A percentile compares a stretch with the other conserved stretches of the same genome.
These are phyloP conservation scores for Lobosporangium transversale DNA, from an alignment of 192 early-diverging fungal species.

Conservation along the genomic window DNA sequence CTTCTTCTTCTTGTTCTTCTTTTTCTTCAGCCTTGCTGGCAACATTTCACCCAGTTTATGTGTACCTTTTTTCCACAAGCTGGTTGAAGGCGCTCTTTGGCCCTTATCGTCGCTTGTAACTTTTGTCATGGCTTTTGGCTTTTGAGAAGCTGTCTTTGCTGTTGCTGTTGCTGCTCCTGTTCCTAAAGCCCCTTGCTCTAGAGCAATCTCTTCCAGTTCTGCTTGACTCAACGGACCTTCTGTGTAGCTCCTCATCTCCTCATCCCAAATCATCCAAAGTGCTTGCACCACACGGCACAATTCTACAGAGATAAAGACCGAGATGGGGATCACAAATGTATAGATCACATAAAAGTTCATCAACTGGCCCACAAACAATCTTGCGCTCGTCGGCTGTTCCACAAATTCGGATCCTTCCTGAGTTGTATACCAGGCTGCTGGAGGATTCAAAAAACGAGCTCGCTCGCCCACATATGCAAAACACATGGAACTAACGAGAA, in stretches of 20 bases:
- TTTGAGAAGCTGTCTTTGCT: conserved; percentile 11
- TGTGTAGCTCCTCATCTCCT: conserved; percentile 60
- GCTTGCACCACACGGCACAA: conserved; percentile 73
- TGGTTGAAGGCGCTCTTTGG: conserved; percentile 2
- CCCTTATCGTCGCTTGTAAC: conserved; percentile 13
- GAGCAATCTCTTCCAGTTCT: conserved; percentile 41
- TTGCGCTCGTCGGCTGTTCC: background rate
- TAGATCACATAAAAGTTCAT: conserved; percentile 65
- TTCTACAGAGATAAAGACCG: conserved; percentile 79
- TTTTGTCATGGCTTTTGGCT: conserved; percentile 9
- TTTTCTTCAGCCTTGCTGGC: too few species aligned
- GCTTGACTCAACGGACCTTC: conserved; percentile 46
- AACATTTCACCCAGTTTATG: background rate
- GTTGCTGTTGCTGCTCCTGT: background rate
- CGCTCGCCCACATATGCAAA: conserved; percentile 39
- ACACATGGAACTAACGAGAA: conserved; percentile 59
- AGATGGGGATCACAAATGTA: conserved; percentile 80
- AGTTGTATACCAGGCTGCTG: conserved; percentile 38
- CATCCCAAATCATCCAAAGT: conserved; percentile 71
- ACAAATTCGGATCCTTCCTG: conserved; percentile 19
- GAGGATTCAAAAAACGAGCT: conserved; percentile 21
- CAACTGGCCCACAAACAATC: conserved; percentile 48
- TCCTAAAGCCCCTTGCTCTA: conserved; percentile 21
- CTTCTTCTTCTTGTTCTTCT: conserved; percentile 45
- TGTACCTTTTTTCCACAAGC: conserved; percentile 31